Evolutionary conservation across 495 filamentous ascomycete species (phyloP), one percentile per base, ranked within the genome.

Genomic region (Penicillium salamii): DNA sequence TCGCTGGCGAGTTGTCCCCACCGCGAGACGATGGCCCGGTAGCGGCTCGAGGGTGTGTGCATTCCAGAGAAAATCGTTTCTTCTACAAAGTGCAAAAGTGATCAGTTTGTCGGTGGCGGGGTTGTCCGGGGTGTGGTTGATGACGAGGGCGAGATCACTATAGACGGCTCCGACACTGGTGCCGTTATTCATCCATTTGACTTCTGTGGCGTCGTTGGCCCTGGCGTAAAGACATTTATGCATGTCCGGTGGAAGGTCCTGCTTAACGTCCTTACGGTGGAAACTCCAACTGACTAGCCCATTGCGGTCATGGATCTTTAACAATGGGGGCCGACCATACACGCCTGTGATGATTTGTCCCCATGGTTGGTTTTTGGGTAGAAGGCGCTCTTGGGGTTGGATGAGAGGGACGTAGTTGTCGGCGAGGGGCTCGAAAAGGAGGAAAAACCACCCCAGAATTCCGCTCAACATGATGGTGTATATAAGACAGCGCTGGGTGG

Each of bases 41-140:
- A 66, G 39, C 1, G 53, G 46, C 26, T 66, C 62, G 4, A 66
- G 36, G 14, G 49, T 62, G 19, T 66, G 62, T 3, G 62, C 54
- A 39, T 66, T 66, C 52, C 52, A 55, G 1, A 66, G 52, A 5
- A 53, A 48, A 8, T 54, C 41, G 19, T 58, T 62, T 15, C 59
- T 49, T 46, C 58, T 46, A 37, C 57, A 66, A 7, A 61, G 35
- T 1, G 57, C 57, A 20, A 52, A 62, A 2, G 59, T 60, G 49
- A 63, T 58, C 9, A 42, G 21, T 35, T 63, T 66, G 33, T 66
- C 62, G n/a, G 36, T 58, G 18, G 7, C 49, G 5, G 58, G 55
- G 18, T 60, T 39, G 7, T 61, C 52, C 7, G 62, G 62, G 1
- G 56, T 63, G 17, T 63, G 55, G 43, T 66, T 66, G 37, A 66